Conservation (phyloP, 345 rosid genomes). For the Zanthoxylum bungeanum region DNA sequence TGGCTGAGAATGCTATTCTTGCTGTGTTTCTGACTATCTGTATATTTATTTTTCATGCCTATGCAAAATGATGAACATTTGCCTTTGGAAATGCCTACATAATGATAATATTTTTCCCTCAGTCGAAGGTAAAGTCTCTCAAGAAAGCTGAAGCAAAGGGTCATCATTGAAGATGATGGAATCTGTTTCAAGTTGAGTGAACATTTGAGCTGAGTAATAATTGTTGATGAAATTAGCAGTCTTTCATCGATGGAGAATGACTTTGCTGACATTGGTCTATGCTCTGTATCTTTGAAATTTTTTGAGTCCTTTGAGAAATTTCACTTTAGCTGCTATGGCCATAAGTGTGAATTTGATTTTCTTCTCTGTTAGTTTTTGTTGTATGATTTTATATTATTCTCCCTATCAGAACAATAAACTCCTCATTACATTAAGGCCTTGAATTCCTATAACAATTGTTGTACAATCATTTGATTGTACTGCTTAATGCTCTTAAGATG, state of each 20-base stretch:
- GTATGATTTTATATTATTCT: constrained; percentile 10
- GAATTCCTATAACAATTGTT: neutral
- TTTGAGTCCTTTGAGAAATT: constrained; percentile 12
- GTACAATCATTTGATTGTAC: too few species aligned
- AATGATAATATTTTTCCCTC: neutral
- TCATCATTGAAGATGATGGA: constrained; percentile 35
- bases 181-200: constrained; percentile 16
- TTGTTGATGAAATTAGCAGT: constrained; percentile 14
- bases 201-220: constrained; percentile 29
- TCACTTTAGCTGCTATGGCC: neutral
- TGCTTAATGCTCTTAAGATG: too few species aligned
- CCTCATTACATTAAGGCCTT: neutral
- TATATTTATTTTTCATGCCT: neutral
- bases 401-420: constrained; percentile 9
- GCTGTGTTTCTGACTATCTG: neutral
- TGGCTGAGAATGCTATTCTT: too few species aligned
- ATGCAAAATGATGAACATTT: neutral
- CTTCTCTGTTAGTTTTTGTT: constrained; percentile 6
- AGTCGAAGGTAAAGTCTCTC: constrained; percentile 55
- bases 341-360: neutral
- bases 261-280: constrained; percentile 12
- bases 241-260: constrained; percentile 17
- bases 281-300: neutral
- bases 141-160: constrained; percentile 60
- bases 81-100: constrained; percentile 4